Evolutionary conservation across 1,139 yeast genomes (phyloP).

Genomic region (Suhomyces terraborum): DNA sequence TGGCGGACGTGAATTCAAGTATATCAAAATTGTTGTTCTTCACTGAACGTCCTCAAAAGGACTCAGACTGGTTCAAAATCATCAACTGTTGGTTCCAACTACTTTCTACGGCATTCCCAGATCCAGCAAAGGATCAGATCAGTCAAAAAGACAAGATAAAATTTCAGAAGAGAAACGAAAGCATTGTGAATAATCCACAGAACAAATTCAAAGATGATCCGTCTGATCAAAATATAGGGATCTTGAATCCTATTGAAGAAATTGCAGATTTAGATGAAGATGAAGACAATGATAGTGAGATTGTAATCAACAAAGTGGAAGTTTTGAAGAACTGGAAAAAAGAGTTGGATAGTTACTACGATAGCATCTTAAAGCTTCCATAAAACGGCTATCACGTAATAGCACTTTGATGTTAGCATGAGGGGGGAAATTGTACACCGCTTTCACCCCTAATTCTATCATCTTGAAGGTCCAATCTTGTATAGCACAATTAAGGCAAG

Average conservation of each 20-base stretch:
- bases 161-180: constrained; percentile 38
- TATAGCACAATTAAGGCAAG: too few species aligned
- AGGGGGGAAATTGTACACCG: too few species aligned
- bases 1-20: background rate
- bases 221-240: constrained; percentile 1
- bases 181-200: constrained; percentile 3
- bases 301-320: constrained; percentile 13
- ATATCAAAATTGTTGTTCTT: constrained; percentile 21
- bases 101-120: constrained; percentile 36
- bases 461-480: too few species aligned
- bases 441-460: too few species aligned
- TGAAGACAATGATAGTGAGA: constrained; percentile 15
- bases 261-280: constrained; percentile 12
- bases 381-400: background rate
- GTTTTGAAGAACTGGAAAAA: constrained; percentile 17
- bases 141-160: constrained; percentile 46
- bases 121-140: constrained; percentile 27
- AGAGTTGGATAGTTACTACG: constrained; percentile 14
- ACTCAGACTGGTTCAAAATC: constrained; percentile 21
- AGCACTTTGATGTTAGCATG: too few species aligned
- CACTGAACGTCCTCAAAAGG: constrained; percentile 22
- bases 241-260: constrained; percentile 7
- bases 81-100: constrained; percentile 33
- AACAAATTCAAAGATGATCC: constrained; percentile 3
- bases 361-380: constrained; percentile 3